Percentiles rank a stretch among this genome's conserved stretches.
phyloP scores from a whole-genome alignment of 169 alveolate species.

The Fabrea salina region DNA sequence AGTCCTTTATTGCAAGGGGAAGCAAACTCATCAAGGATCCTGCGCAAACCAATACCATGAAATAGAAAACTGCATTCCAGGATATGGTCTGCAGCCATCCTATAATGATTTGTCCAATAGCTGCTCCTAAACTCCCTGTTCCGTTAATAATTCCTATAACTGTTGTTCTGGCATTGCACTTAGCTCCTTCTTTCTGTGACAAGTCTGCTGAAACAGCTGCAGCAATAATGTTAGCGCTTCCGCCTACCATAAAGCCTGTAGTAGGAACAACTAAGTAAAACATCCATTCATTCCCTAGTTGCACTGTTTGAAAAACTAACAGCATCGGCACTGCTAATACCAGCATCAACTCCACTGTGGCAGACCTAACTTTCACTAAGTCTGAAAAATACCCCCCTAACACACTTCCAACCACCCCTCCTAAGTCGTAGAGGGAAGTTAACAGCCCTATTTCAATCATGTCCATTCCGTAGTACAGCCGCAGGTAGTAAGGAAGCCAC shows the following conservation, averaged over 20 bases:
- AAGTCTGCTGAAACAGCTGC: constrained; percentile 36
- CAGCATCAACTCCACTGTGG: constrained; percentile 29
- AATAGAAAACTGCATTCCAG: no score
- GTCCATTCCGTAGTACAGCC: constrained; percentile 22
- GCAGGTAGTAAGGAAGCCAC: constrained; percentile 24
- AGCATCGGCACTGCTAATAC: constrained; percentile 24
- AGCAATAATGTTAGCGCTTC: constrained; percentile 34
- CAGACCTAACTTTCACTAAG: constrained; percentile 10
- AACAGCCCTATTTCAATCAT: neutral
- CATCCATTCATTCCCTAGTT: neutral
- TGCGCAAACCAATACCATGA: no score
- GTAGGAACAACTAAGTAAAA: constrained; percentile 7
- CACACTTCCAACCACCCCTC: constrained; percentile 35
- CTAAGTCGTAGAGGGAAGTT: constrained; percentile 34
- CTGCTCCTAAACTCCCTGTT: constrained; percentile 34
- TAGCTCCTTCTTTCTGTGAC: neutral
- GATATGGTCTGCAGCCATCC: no score
- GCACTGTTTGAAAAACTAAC: neutral
- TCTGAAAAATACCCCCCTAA: constrained; percentile 37
- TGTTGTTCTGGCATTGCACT: constrained; percentile 24
- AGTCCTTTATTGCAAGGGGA: no score
- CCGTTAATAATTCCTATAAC: constrained; percentile 29
- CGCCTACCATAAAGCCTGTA: constrained; percentile 36
- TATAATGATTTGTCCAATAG: constrained; percentile 17
- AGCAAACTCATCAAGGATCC: no score